Percentiles rank a stretch among this genome's conserved stretches.
Conservation (phyloP, 2,329 filamentous ascomycete genomes). For the Hypocreales sp. region DNA sequence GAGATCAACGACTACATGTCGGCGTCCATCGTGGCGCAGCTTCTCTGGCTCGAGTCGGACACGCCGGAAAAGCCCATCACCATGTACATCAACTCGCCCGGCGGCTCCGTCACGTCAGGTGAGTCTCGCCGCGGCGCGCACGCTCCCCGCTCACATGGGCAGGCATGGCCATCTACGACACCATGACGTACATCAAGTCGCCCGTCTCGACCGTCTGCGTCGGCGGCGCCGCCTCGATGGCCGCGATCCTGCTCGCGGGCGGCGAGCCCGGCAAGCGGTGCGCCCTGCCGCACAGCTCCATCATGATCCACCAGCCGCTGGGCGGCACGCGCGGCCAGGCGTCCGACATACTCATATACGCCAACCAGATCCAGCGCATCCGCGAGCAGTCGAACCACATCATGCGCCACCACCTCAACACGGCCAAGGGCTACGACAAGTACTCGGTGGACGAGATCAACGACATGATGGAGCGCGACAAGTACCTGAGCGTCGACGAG, state of each 20-base stretch:
- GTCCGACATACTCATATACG: constrained; percentile 87
- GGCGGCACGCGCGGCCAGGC: constrained; percentile 54
- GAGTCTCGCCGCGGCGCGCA: constrained; percentile 4
- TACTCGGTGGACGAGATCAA: constrained; percentile 73
- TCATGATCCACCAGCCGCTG: constrained; percentile 95
- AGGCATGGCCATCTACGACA: constrained; percentile 87
- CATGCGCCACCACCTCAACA: constrained; percentile 74
- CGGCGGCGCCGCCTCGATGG: constrained; percentile 91
- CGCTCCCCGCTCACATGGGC: constrained; percentile 1
- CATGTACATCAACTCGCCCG: constrained; percentile 95
- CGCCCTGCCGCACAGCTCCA: constrained; percentile 79
- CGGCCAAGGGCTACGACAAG: constrained; percentile 57
- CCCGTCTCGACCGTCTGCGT: constrained; percentile 92
- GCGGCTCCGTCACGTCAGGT: constrained; percentile 71
- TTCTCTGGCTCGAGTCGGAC: constrained; percentile 96
- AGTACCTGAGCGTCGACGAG: constrained; percentile 81
- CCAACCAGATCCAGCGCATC: constrained; percentile 85
- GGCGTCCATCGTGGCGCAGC: constrained; percentile 87
- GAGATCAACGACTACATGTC: constrained; percentile 80
- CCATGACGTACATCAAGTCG: constrained; percentile 90
- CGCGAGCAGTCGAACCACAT: constrained; percentile 80
- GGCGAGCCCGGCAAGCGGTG: constrained; percentile 75
- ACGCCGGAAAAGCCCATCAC: constrained; percentile 89
- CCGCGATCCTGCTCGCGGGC: constrained; percentile 72
- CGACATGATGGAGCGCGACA: constrained; percentile 92